Evolutionary conservation across 2,329 filamentous ascomycete genomes (phyloP), one percentile per base, ranked within the genome.

Genomic region (Mollisia scopiformis): DNA sequence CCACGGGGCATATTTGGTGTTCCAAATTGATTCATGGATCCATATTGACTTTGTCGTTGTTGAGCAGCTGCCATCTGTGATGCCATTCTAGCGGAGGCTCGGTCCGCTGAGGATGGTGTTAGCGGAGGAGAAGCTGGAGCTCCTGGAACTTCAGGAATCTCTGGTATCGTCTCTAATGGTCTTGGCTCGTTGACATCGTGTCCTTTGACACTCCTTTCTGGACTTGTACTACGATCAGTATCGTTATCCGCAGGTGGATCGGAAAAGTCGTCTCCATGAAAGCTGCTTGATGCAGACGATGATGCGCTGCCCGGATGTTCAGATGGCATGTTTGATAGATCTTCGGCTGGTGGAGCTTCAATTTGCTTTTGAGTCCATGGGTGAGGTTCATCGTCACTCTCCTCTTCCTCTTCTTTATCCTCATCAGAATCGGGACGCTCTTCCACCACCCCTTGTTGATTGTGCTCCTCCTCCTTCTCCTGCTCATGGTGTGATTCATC

Each of bases 181-280:
- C 23, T 47, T 25, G 43, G 43, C 14, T 47, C 43, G 11, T 47
- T 16, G 8, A 61, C 62, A 6, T 68, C 59, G 11, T 68, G 64
- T 2, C 72, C 78, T 33, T 75, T 71, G 25, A 74, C 67, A 56
- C 76, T 78, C 33, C 72, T 71, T 23, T 80, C 78, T 0, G 79
- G 78, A 54, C 78, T 82, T 2, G 75, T 79, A 54, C 77, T 80
- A 21, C 73, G 72, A 57, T 81, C 78, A 4, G 79, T 82, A 39
- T 79, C 79, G 47, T 74, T 71, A 19, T 77, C 76, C 3, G 65
- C 73, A 25, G 69, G 58, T 8, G 66, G 65, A 14, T 75, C 73
- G 2, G 70, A 72, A 2, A 76, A 77, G 31, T 74, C 77, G 33
- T 74, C 69, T 55, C 77, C 76, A 33, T 67, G 68, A 35, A 69